Evolutionary conservation across 345 rosid species (phyloP), one percentile per base, ranked within the genome.

Genomic region (Linum lewisii): DNA sequence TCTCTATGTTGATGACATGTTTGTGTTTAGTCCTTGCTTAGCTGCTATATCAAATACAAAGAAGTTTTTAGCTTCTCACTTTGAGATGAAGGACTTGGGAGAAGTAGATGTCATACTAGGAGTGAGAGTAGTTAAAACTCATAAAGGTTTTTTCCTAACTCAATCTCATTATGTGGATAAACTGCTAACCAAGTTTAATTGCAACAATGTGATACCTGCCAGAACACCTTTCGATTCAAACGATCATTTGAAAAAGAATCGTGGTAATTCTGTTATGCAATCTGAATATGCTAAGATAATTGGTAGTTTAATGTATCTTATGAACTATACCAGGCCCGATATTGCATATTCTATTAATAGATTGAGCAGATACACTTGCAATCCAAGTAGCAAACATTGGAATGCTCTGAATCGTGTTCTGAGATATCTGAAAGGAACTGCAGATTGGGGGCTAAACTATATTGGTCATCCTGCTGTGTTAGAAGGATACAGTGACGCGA

Each of bases 401-500:
- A 49, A 15, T 22, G 54, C 63, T 22, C 54, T 49, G 24, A 6
- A 21, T 24, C 2, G 14, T 0, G 21, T 60, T 1, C 21, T 60
- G 38, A 44, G 22, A 60, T 60, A 45, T 23, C 22, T 24, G n/a
- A 10, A 24, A 61, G 20, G 32, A 26, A 26, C 32, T 2, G 6
- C 32, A 2, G 6, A 26, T 26, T 26, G 32, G 32, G 32, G n/a
- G n/a, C n/a, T n/a, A n/a, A n/a, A n/a, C n/a, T 26, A 26, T 6
- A 26, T 6, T 26, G 6, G 32, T 2, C 25, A 44, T 47, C 54
- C 24, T 24, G 0, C 8, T 23, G 37, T 61, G 0, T 24, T 61
- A 19, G 55, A 61, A 24, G 44, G 64, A 1, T 61, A 11, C 20
- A 14, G 24, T 26, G 50, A 61, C 45, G 64, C 64, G 22, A 61